Percentiles rank a stretch among this genome's conserved stretches.
These are phyloP conservation scores for Pachysandra terminalis DNA, from an alignment of 164 flowering plant species.

Conservation along the genomic window DNA sequence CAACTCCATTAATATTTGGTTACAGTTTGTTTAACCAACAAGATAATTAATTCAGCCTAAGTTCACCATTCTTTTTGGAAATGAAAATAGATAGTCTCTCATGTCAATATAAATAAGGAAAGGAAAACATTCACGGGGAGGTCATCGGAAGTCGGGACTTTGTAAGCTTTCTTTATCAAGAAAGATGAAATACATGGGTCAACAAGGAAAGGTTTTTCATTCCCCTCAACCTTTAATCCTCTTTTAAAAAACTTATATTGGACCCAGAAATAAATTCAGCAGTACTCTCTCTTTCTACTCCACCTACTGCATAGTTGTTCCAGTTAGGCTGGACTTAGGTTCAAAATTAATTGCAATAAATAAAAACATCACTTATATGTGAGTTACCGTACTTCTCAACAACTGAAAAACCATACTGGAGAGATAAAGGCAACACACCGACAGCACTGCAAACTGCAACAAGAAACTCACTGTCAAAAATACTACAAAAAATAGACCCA, in stretches of 20 bases:
- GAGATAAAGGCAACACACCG: slow-evolving; percentile 89
- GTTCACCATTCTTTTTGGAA: background rate
- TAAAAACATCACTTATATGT: background rate
- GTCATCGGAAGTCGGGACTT: too few relatives aligned
- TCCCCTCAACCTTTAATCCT: background rate
- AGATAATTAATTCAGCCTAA: background rate
- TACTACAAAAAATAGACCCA: background rate
- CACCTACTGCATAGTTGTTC: background rate
- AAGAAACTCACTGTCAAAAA: slow-evolving; percentile 18
- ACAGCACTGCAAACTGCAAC: slow-evolving; percentile 97
- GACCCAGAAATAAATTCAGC: background rate
- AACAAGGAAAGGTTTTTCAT: background rate
- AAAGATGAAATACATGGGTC: too few relatives aligned
- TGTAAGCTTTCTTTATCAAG: too few relatives aligned
- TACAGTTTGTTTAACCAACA: background rate
- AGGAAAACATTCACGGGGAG: too few relatives aligned
- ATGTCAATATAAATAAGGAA: too few relatives aligned
- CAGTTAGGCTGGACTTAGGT: background rate
- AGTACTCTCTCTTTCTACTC: background rate
- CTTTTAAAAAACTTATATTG: background rate
- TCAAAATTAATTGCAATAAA: background rate
- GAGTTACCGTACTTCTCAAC: slow-evolving; percentile 70
- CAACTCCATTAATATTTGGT: slow-evolving; percentile 1
- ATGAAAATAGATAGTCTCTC: background rate
- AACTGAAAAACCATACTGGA: slow-evolving; percentile 88